Percentiles rank a stretch among this genome's conserved stretches.
Conservation (phyloP, 768 basidiomycete species). For the Hortiboletus campestris region DNA sequence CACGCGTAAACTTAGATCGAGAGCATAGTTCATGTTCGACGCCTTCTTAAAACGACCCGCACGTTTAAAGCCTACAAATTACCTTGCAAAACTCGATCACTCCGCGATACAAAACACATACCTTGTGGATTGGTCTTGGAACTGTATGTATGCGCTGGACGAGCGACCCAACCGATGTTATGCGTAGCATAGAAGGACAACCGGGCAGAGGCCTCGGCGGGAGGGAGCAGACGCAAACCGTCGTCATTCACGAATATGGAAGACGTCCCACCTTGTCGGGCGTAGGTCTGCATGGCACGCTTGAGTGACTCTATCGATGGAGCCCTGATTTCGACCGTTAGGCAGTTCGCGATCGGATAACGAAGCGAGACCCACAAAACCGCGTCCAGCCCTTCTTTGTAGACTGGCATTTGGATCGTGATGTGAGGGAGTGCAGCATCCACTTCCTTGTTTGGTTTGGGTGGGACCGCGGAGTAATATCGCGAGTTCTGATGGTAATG, state of each 20-base stretch:
- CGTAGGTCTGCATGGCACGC: slow-evolving; percentile 61
- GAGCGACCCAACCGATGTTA: slow-evolving; percentile 58
- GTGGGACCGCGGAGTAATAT: slow-evolving; percentile 50
- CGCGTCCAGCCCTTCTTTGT: slow-evolving; percentile 52
- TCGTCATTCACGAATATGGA: slow-evolving; percentile 63
- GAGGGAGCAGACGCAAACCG: slow-evolving; percentile 51
- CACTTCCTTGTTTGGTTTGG: slow-evolving; percentile 41
- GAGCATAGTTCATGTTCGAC: slow-evolving; percentile 86
- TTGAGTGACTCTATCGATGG: slow-evolving; percentile 56
- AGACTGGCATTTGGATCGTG: slow-evolving; percentile 58
- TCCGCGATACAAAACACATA: slow-evolving; percentile 23
- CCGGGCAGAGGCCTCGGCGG: slow-evolving; percentile 45
- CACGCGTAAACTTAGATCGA: slow-evolving; percentile 41
- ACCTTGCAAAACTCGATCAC: slow-evolving; percentile 30
- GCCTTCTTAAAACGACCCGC: slow-evolving; percentile 93
- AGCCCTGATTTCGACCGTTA: slow-evolving; percentile 25
- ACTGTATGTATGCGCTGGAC: slow-evolving; percentile 46
- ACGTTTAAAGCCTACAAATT: slow-evolving; percentile 29
- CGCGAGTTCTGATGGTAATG: slow-evolving; percentile 51
- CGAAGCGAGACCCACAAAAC: slow-evolving; percentile 42
- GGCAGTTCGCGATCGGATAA: background rate
- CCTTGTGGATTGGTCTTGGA: slow-evolving; percentile 51
- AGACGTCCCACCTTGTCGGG: slow-evolving; percentile 61
- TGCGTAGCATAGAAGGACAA: slow-evolving; percentile 54
- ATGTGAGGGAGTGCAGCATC: slow-evolving; percentile 47